phyloP scores from a whole-genome alignment of 1,284 basidiomycete species.

The Uromyces viciae-fabae region DNA sequence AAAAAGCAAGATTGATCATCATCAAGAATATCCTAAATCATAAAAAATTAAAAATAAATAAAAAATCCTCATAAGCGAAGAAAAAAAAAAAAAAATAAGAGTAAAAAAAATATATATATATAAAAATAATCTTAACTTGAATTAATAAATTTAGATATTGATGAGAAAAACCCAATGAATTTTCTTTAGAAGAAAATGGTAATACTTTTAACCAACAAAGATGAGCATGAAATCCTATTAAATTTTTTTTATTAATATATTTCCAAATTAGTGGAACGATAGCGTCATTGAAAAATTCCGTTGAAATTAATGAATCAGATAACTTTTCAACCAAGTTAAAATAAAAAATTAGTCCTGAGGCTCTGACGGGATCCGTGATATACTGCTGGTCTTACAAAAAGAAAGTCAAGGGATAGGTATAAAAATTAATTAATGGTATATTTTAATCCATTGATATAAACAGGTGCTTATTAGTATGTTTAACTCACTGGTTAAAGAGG shows the following conservation, averaged over 20 bases:
- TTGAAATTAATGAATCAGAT: neutral
- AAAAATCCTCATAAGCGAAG: neutral
- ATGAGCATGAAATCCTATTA: neutral
- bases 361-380: neutral
- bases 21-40: neutral
- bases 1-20: neutral
- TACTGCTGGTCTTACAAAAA: neutral
- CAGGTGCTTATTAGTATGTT: neutral
- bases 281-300: neutral
- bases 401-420: no score
- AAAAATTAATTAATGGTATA: no score
- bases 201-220: neutral
- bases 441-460: no score
- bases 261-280: neutral
- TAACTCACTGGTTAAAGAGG: neutral
- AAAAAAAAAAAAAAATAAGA: neutral
- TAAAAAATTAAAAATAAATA: neutral
- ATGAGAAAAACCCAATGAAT: neutral
- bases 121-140: neutral
- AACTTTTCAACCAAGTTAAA: slow-evolving; percentile 10
- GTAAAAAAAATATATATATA: neutral
- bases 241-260: neutral
- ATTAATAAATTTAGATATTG: neutral
- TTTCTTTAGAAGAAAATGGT: neutral
- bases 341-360: neutral